Conservation (phyloP, 2,329 filamentous ascomycete genomes). For the Chrysoporthe cubensis region DNA sequence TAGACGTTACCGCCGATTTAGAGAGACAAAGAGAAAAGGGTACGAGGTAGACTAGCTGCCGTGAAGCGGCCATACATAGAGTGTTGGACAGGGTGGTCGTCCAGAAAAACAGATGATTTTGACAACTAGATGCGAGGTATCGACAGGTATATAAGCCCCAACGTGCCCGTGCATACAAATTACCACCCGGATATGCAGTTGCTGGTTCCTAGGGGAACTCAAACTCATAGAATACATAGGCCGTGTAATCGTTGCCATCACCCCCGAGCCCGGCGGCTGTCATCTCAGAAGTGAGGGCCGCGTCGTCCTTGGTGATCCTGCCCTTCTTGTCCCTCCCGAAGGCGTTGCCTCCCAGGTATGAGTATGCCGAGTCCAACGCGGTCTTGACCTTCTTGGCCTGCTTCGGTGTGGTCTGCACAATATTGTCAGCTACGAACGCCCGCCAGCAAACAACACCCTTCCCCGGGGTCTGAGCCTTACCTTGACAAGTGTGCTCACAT, state of each 20-base stretch:
- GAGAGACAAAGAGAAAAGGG: neutral
- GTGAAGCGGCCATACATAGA: slow-evolving; percentile 13
- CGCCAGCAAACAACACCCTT: neutral
- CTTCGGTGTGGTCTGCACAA: slow-evolving; percentile 76
- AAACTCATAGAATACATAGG: slow-evolving; percentile 97
- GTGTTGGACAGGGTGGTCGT: slow-evolving; percentile 10
- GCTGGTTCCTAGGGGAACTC: slow-evolving; percentile 61
- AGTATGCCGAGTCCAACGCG: slow-evolving; percentile 82
- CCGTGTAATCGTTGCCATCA: slow-evolving; percentile 84
- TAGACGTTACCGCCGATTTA: neutral
- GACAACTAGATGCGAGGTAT: slow-evolving; percentile 18
- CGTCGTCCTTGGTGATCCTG: slow-evolving; percentile 87
- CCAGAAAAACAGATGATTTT: neutral
- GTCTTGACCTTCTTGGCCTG: slow-evolving; percentile 75
- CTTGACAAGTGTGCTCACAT: slow-evolving; percentile 82
- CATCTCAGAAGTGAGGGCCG: slow-evolving; percentile 78
- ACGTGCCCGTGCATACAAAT: slow-evolving; percentile 23
- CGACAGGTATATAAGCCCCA: slow-evolving; percentile 14
- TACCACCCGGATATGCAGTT: slow-evolving; percentile 1
- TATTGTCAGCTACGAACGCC: slow-evolving; percentile 28
- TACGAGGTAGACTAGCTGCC: neutral
- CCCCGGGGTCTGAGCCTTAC: slow-evolving; percentile 54
- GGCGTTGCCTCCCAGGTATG: slow-evolving; percentile 92
- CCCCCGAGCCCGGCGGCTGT: slow-evolving; percentile 72
- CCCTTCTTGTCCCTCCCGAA: slow-evolving; percentile 94